Conservation (phyloP, 1,284 basidiomycete genomes). For the Fomitiporia mediterranea region DNA sequence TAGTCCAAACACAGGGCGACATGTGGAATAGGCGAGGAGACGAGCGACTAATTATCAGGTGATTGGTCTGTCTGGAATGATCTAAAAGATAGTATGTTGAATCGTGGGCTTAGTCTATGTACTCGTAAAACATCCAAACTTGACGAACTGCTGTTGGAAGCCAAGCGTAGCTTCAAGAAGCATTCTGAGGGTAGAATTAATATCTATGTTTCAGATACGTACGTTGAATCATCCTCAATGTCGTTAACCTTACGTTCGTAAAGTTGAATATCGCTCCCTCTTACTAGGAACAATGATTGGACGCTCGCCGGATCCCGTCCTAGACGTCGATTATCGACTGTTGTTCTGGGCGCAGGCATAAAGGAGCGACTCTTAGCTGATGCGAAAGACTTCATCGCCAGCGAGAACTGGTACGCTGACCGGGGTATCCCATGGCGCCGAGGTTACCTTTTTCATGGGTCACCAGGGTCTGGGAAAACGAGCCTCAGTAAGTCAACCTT, state of each 20-base stretch:
- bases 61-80: neutral
- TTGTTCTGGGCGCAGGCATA: conserved; percentile 26
- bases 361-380: conserved; percentile 30
- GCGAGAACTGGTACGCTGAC: conserved; percentile 31
- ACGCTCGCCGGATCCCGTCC: conserved; percentile 25
- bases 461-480: conserved; percentile 73
- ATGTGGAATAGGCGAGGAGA: conserved; percentile 22
- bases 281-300: conserved; percentile 24
- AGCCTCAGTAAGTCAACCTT: conserved; percentile 40
- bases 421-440: conserved; percentile 31
- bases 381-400: conserved; percentile 29
- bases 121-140: conserved; percentile 24
- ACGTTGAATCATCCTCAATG: conserved; percentile 18
- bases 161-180: conserved; percentile 27
- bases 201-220: conserved; percentile 27
- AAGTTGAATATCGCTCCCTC: neutral
- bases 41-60: conserved; percentile 27
- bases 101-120: conserved; percentile 22
- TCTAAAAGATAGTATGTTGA: neutral
- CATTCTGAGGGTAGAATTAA: conserved; percentile 30
- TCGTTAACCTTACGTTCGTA: conserved; percentile 10
- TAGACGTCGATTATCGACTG: conserved; percentile 27
- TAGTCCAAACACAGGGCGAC: conserved; percentile 31
- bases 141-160: conserved; percentile 28
- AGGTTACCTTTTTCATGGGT: conserved; percentile 44